Base-by-base conservation (phyloP, 257 asterid species). In the Anisodus acutangulus region DNA sequence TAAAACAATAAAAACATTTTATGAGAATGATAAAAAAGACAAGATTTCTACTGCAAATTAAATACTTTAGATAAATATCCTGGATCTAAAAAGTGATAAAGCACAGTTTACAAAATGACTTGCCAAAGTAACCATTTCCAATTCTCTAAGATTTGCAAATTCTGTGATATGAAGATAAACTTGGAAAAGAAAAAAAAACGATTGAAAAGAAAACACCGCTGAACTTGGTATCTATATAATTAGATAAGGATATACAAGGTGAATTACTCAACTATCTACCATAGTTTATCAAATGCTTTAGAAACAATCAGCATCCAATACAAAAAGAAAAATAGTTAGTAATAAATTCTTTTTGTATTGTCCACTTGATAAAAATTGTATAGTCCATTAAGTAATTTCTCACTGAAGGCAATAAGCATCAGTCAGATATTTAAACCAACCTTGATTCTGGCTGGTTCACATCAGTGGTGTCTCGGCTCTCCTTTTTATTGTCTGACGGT, bases 371-470 rank as follows among this genome's bases (percentile, higher is more conserved):
- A 66, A 66, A 70, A 4, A 16, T 5, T 4, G 80, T 47, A 47
- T 19, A 19, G 9, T 10, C 62, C 81, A 76, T 12, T 3, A 51
- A 51, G 63, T 7, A 76, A 76, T 76, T 51, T 8, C 80, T 11
- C 19, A 74, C 17, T 6, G 63, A 51, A 51, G 19, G 81, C 35
- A 22, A 51, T 26, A 26, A 51, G 59, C 68, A 54, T 39, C 5
- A 86, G 76, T 26, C 63, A 8, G 66, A 64, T 19, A 9, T 49
- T 26, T 49, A 26, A 66, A 82, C 89, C 78, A 83, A 95, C 98
- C 98, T 93, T 72, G 87, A 83, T 49, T 84, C 87, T 83, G 93
- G 81, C 70, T 84, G 87, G 84, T 57, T 72, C 85, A 82, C 88
- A 63, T 41, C 81, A 49, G 79, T 82, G 53, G 80, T 88, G 86